Conservation (phyloP, 208 protist genomes). For the Acanthamoeba sp. region DNA sequence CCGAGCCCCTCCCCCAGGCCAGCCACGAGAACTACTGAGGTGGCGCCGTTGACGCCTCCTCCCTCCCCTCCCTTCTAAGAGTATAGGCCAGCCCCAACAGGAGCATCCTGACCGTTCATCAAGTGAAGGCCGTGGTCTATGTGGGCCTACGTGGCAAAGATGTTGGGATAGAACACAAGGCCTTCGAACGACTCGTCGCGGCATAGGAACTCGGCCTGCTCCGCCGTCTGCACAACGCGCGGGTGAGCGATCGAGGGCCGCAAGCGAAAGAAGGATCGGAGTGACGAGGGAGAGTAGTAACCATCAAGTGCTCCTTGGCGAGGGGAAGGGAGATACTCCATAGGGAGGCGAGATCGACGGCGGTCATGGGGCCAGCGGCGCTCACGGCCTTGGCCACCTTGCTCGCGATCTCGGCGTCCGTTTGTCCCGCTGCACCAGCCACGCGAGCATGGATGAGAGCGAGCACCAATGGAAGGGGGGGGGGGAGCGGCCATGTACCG, state of each 20-base stretch:
- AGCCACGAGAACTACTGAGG: constrained; percentile 53
- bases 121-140: no score
- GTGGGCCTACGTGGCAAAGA: constrained; percentile 60
- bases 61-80: no score
- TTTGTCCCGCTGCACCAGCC: neutral
- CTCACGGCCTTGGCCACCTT: constrained; percentile 42
- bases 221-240: constrained; percentile 68
- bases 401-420: constrained; percentile 25
- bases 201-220: constrained; percentile 76
- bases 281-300: neutral
- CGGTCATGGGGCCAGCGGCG: constrained; percentile 72
- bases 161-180: constrained; percentile 80
- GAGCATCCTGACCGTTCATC: no score
- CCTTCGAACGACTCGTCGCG: constrained; percentile 84
- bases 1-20: neutral
- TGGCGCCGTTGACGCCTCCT: no score
- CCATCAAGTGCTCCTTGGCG: constrained; percentile 78
- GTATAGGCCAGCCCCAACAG: no score
- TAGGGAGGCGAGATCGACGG: constrained; percentile 74
- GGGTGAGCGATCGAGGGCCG: neutral
- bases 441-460: neutral
- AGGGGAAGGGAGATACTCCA: constrained; percentile 77
- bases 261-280: neutral
- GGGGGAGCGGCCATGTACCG: neutral
- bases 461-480: neutral